Conservation (phyloP, 1,139 yeast species). For the Hanseniaspora sp. region DNA sequence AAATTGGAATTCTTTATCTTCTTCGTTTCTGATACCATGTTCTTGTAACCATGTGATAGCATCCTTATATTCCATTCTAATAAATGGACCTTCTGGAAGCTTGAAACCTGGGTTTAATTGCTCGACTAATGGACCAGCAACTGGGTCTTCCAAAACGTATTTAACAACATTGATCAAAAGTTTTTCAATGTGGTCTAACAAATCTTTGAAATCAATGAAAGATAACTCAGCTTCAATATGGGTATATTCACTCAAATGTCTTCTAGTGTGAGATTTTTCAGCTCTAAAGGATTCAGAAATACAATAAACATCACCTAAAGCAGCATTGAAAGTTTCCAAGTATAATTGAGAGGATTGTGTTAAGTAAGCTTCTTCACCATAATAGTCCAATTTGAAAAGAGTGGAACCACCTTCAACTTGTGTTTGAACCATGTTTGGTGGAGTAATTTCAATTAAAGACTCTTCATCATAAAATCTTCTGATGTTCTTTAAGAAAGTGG, state of each 20-base stretch:
- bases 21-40: conserved; percentile 87
- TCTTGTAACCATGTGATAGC: conserved; percentile 96
- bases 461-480: conserved; percentile 71
- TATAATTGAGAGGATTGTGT: conserved; percentile 97
- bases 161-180: conserved; percentile 59
- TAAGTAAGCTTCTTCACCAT: conserved; percentile 91
- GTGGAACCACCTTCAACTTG: conserved; percentile 99
- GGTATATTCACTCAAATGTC: conserved; percentile 94
- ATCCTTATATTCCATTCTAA: conserved; percentile 79
- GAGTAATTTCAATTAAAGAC: conserved; percentile 80
- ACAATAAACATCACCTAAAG: conserved; percentile 94
- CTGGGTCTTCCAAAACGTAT: conserved; percentile 76
- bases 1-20: conserved; percentile 79
- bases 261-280: conserved; percentile 96
- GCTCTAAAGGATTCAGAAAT: conserved; percentile 99
- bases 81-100: conserved; percentile 76
- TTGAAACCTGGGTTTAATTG: conserved; percentile 86
- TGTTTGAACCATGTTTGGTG: conserved; percentile 99
- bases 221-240: conserved; percentile 93
- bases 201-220: conserved; percentile 74
- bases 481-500: conserved; percentile 58
- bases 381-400: conserved; percentile 81
- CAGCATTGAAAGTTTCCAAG: conserved; percentile 90
- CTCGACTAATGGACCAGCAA: conserved; percentile 77
- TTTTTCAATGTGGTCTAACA: conserved; percentile 73